Evolutionary conservation across 2,329 filamentous ascomycete genomes (phyloP), one percentile per base, ranked within the genome.

Genomic region (Leptographium procerum): DNA sequence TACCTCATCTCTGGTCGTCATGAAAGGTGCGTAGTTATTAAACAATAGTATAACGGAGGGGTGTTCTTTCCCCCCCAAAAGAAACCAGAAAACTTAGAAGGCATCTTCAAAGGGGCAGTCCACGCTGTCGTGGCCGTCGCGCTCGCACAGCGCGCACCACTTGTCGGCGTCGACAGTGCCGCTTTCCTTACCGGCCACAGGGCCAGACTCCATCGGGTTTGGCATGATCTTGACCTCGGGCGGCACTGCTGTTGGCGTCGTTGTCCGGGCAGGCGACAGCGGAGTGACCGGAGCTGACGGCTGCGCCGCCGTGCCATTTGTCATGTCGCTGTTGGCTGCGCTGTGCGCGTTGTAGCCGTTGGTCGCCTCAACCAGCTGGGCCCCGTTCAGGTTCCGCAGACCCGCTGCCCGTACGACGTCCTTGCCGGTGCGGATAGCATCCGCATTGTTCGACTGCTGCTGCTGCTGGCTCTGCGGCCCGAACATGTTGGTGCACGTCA

Each of bases 71-170:
- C 47, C 22, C 47, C 22, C 47, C 22, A 9, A 33, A 43, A 2
- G 33, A 55, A 28, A 48, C 36, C 43, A 48, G 24, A 28, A 48
- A 26, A 19, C 14, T 56, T 75, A 86, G 63, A 86, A 88, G 33
- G 84, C 84, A 71, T 95, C 90, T 73, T 96, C 91, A 71, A 95
- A 88, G 14, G 91, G 91, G 72, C 91, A 96, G 71, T 95, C 90
- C 61, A 95, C 91, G 68, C 92, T 96, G 72, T 96, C 89, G 70
- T 99, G 94, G 16, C 94, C 94, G 67, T 99, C 94, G 62, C 89
- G 84, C 76, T 99, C 94, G 70, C 94, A 99, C 51, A 97, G 78
- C 19, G 94, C 94, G 72, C 94, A 99, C 94, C 94, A 99, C 74
- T 96, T 96, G 62, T 86, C 82, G 57, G 86, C 83, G 66, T 97